A percentile compares a stretch with the other conserved stretches of the same genome.
These are phyloP conservation scores for Sclerotinia trifoliorum DNA, from an alignment of 2,329 filamentous ascomycete genomes.

Conservation along the genomic window DNA sequence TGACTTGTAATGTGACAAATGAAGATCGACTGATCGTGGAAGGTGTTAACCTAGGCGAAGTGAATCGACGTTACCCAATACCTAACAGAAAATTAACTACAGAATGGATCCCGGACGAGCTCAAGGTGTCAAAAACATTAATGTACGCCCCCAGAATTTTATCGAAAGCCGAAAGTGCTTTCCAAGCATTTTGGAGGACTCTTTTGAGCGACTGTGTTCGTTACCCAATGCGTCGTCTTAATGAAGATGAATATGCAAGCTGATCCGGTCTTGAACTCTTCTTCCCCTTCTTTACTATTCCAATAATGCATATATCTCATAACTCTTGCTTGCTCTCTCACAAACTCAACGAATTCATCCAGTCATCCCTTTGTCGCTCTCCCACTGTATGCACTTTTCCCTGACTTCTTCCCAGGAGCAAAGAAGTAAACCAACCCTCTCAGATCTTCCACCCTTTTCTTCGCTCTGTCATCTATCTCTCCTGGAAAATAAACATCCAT, in stretches of 20 bases:
- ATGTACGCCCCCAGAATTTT: no score
- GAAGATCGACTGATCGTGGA: no score
- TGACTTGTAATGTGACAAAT: no score
- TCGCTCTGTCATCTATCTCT: background rate
- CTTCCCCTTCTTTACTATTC: background rate
- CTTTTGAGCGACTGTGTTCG: no score
- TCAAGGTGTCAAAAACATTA: no score
- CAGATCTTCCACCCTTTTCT: background rate
- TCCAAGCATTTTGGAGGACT: no score
- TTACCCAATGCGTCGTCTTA: no score
- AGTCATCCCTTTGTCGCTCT: background rate
- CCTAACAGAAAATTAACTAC: accelerated
- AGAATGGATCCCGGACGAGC: no score
- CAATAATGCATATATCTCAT: slow-evolving; percentile 5
- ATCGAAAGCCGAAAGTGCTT: no score
- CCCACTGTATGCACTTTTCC: slow-evolving; percentile 3
- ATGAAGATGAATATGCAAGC: no score
- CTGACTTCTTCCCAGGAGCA: background rate
- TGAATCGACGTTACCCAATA: no score
- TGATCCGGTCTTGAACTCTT: background rate
- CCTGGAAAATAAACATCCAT: background rate
- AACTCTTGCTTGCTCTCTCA: background rate
- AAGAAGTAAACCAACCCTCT: background rate
- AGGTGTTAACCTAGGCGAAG: no score
- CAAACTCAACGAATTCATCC: background rate